phyloP scores from a whole-genome alignment of 371 early-diverging fungal species.

The Funneliformis caledonium region DNA sequence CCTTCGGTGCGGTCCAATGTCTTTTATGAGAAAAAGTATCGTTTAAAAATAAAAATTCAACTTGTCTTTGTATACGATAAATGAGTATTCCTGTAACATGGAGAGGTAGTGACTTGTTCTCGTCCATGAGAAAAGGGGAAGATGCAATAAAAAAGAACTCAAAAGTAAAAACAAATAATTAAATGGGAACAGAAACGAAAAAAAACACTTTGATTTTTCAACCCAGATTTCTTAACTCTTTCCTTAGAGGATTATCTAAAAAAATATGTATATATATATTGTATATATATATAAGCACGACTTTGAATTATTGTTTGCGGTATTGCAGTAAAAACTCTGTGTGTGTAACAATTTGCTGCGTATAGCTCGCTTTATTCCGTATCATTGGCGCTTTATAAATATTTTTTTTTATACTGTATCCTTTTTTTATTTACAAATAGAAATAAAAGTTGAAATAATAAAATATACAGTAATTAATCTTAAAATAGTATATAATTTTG shows the following conservation, averaged over 20 bases:
- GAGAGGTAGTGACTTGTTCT: constrained; percentile 46
- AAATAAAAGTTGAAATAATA: too few relatives aligned
- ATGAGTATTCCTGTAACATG: constrained; percentile 74
- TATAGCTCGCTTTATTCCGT: background rate
- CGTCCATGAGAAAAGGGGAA: constrained; percentile 41
- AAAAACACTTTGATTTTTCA: background rate
- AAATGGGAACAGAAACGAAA: background rate
- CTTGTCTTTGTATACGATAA: constrained; percentile 72
- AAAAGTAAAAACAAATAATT: background rate
- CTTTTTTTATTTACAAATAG: too few relatives aligned
- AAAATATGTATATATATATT: too few relatives aligned
- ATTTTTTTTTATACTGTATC: too few relatives aligned
- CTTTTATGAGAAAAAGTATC: constrained; percentile 80
- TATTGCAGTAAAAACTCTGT: background rate
- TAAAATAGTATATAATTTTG: too few relatives aligned
- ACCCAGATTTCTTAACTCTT: background rate
- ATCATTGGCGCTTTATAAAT: too few relatives aligned
- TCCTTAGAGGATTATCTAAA: background rate
- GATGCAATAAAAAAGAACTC: constrained; percentile 8
- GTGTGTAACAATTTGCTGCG: background rate
- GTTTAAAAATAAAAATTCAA: constrained; percentile 85
- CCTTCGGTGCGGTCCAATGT: constrained; percentile 88
- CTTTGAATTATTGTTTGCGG: background rate
- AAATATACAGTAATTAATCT: too few relatives aligned
- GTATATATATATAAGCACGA: background rate